Percentiles rank a stretch among this genome's conserved stretches.
Conservation (phyloP, 1,284 basidiomycete genomes). For the Marasmius sp. region DNA sequence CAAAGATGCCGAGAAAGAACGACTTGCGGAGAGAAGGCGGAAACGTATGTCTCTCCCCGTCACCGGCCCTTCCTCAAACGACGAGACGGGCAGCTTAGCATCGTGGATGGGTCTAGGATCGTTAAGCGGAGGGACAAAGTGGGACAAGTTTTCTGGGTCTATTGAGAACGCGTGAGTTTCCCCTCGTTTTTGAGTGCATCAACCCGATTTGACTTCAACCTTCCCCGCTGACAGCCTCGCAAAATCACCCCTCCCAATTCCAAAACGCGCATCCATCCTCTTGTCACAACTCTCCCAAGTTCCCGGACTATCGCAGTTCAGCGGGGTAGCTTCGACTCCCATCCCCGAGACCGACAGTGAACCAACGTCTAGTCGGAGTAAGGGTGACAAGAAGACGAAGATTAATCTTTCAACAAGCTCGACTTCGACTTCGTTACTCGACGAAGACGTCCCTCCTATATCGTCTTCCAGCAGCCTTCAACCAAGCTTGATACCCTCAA, state of each 20-base stretch:
- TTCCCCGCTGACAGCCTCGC: background rate
- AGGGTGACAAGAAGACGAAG: background rate
- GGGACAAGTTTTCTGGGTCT: no score
- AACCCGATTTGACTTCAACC: background rate
- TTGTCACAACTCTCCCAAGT: conserved; percentile 14
- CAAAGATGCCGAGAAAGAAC: no score
- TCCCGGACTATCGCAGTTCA: background rate
- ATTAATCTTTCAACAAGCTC: background rate
- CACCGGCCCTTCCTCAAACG: background rate
- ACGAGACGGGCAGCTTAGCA: background rate
- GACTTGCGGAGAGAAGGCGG: background rate
- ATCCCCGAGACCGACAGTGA: background rate
- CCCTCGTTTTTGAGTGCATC: background rate
- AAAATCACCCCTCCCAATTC: background rate
- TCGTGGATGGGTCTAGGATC: no score
- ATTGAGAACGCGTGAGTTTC: background rate
- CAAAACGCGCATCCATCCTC: conserved; percentile 16
- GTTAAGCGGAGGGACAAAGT: no score
- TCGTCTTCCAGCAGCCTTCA: background rate
- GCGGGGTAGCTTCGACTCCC: background rate
- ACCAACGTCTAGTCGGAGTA: background rate
- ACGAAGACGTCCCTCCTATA: background rate
- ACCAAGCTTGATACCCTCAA: background rate
- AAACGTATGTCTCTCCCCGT: background rate
- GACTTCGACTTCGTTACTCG: background rate